Percentiles rank a stretch among this genome's conserved stretches.
phyloP scores from a whole-genome alignment of 225 moss, liverwort and hornwort species.

The Ulota crispa region DNA sequence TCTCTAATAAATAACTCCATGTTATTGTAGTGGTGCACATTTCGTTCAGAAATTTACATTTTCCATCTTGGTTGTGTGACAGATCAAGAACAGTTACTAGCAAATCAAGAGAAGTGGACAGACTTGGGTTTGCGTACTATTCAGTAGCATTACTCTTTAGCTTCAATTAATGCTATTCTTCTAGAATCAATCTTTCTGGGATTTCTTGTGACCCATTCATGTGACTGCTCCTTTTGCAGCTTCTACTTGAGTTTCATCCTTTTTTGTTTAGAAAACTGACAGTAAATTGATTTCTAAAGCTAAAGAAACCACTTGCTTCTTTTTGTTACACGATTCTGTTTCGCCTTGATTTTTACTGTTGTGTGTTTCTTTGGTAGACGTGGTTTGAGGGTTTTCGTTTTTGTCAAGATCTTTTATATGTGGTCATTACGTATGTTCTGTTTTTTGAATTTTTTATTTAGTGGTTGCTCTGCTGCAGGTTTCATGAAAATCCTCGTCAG shows the following conservation, averaged over 20 bases:
- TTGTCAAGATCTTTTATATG: background rate
- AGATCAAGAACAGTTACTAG: slow-evolving; percentile 68
- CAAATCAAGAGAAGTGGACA: slow-evolving; percentile 72
- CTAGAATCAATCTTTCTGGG: background rate
- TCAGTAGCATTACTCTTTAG: slow-evolving; percentile 29
- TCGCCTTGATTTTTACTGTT: background rate
- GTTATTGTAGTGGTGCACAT: background rate
- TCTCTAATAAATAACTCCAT: background rate
- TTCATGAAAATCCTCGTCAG: too few species aligned
- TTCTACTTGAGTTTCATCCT: background rate
- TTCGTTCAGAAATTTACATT: background rate
- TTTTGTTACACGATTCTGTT: background rate
- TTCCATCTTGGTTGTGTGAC: slow-evolving; percentile 14
- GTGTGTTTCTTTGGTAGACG: background rate
- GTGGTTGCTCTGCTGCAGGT: too few species aligned
- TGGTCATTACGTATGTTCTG: background rate
- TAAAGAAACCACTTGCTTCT: slow-evolving; percentile 14
- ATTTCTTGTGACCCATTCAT: background rate
- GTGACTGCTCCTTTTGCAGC: background rate
- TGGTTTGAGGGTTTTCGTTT: background rate
- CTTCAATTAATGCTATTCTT: background rate
- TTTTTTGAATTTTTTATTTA: too few species aligned
- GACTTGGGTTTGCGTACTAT: slow-evolving; percentile 62
- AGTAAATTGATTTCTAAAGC: background rate
- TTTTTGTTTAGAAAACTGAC: background rate